phyloP scores from a whole-genome alignment of 1,284 basidiomycete genomes.

The Waitea zeae region DNA sequence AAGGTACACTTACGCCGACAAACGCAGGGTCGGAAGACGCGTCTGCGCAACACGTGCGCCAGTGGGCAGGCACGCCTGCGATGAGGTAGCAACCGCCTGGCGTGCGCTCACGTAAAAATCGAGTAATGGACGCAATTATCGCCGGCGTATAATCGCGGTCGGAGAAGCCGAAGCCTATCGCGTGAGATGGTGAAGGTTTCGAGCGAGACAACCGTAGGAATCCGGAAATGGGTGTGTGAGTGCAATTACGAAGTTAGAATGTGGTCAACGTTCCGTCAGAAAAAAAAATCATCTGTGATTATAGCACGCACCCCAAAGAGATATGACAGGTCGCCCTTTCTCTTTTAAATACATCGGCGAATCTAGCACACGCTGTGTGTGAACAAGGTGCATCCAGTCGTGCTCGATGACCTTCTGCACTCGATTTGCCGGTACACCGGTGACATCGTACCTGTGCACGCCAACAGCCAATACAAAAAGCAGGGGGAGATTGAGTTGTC shows the following conservation, averaged over 20 bases:
- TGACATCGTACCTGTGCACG: conserved; percentile 59
- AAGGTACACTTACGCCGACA: conserved; percentile 14
- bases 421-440: conserved; percentile 42
- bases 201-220: too few species aligned
- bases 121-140: conserved; percentile 32
- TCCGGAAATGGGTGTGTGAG: too few species aligned
- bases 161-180: conserved; percentile 51
- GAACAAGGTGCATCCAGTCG: conserved; percentile 55
- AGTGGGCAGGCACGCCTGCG: conserved; percentile 47
- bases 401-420: conserved; percentile 38
- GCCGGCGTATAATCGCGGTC: conserved; percentile 41
- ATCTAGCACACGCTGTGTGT: conserved; percentile 38
- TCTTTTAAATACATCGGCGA: conserved; percentile 56
- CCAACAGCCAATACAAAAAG: conserved; percentile 3
- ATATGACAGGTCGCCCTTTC: conserved; percentile 45
- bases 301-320: conserved; percentile 42
- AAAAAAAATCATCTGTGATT: too few species aligned
- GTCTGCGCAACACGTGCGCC: conserved; percentile 50
- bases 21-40: conserved; percentile 48
- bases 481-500: conserved; percentile 3
- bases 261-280: background rate
- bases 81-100: conserved; percentile 60
- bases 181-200: too few species aligned
- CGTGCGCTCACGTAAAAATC: conserved; percentile 36
- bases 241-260: too few species aligned